A percentile compares a stretch with the other conserved stretches of the same genome.
These are phyloP conservation scores for Tylopilus balloui DNA, from an alignment of 768 basidiomycete species.

Conservation along the genomic window DNA sequence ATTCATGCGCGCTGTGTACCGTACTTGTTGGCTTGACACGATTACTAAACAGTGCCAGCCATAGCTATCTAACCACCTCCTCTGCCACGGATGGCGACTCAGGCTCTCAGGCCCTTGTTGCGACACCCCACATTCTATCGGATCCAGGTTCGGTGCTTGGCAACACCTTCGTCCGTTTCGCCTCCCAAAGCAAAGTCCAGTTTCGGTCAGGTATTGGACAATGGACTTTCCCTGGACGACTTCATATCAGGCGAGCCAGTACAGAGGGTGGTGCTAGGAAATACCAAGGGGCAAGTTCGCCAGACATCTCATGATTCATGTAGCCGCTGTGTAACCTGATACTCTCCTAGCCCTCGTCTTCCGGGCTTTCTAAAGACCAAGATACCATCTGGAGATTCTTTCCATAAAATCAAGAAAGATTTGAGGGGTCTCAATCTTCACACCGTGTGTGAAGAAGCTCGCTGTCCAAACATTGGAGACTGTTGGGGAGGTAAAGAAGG, in stretches of 20 bases:
- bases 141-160: slow-evolving; percentile 39
- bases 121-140: slow-evolving; percentile 7
- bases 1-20: too few relatives aligned
- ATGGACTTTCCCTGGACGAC: slow-evolving; percentile 75
- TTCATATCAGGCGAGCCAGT: slow-evolving; percentile 61
- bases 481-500: slow-evolving; percentile 91
- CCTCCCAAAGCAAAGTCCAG: slow-evolving; percentile 32
- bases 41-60: too few relatives aligned
- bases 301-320: slow-evolving; percentile 5
- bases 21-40: neutral
- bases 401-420: slow-evolving; percentile 91
- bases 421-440: slow-evolving; percentile 86
- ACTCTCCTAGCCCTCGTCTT: slow-evolving; percentile 63
- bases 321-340: neutral
- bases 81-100: slow-evolving; percentile 9
- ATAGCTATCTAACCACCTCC: neutral
- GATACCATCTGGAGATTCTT: slow-evolving; percentile 86
- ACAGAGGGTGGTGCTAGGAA: slow-evolving; percentile 67
- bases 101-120: slow-evolving; percentile 9
- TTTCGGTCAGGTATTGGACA: slow-evolving; percentile 51
- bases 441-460: slow-evolving; percentile 97
- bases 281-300: slow-evolving; percentile 52
- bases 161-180: slow-evolving; percentile 38
- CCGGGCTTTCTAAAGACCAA: slow-evolving; percentile 87
- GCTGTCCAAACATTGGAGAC: slow-evolving; percentile 99